Conservation (phyloP, 2,329 filamentous ascomycete species). For the Scortechinia acanthostroma region DNA sequence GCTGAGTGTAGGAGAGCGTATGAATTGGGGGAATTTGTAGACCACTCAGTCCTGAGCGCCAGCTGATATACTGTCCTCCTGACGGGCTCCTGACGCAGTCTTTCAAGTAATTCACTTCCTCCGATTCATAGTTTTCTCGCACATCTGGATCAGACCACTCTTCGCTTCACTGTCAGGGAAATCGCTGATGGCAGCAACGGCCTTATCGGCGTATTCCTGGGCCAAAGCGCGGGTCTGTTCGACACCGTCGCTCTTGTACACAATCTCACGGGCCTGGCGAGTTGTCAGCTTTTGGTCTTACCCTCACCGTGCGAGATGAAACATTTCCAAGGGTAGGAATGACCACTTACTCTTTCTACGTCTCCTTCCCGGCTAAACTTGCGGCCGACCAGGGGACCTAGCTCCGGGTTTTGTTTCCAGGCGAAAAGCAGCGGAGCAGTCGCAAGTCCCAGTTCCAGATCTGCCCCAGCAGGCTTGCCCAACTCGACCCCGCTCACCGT, state of each 20-base stretch:
- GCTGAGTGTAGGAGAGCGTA: too few species aligned
- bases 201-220: slow-evolving; percentile 82
- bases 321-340: too few species aligned
- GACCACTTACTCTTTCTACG: slow-evolving; percentile 64
- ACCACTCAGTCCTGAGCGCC: too few species aligned
- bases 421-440: slow-evolving; percentile 92
- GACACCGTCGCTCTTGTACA: slow-evolving; percentile 53
- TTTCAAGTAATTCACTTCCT: slow-evolving; percentile 78
- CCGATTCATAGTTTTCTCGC: slow-evolving; percentile 80
- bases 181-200: slow-evolving; percentile 71
- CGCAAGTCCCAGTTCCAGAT: slow-evolving; percentile 84
- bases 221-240: slow-evolving; percentile 87
- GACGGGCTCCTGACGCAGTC: too few species aligned
- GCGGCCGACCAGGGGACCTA: slow-evolving; percentile 82
- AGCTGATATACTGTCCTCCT: too few species aligned
- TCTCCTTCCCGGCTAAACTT: slow-evolving; percentile 83
- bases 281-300: too few species aligned
- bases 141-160: slow-evolving; percentile 85
- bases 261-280: background rate
- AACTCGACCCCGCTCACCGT: slow-evolving; percentile 78
- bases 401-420: slow-evolving; percentile 80
- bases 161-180: slow-evolving; percentile 97
- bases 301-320: too few species aligned
- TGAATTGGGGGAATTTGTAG: too few species aligned
- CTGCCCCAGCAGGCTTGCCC: slow-evolving; percentile 89